A percentile compares a stretch with the other conserved stretches of the same genome.
These are phyloP conservation scores for Yarrowia bubula DNA, from an alignment of 805 yeast genomes.

Conservation along the genomic window DNA sequence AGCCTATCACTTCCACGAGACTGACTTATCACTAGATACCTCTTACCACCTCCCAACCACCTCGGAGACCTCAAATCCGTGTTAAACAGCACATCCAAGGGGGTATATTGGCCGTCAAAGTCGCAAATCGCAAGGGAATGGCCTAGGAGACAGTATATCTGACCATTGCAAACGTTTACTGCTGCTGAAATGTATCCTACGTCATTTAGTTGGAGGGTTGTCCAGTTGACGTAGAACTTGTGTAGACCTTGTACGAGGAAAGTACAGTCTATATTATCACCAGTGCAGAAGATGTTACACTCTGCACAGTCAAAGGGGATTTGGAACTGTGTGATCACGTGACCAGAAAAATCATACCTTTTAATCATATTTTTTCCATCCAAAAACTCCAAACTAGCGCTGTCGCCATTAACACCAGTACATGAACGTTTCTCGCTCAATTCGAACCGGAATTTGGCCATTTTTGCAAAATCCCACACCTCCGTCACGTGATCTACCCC, in stretches of 20 bases:
- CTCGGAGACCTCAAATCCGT: not conserved
- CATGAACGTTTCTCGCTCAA: not conserved
- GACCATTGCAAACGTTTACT: not conserved
- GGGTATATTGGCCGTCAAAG: not conserved
- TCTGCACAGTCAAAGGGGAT: not conserved
- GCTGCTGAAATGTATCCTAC: slow-evolving; percentile 1
- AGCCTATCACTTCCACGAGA: not conserved
- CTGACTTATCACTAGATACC: not conserved
- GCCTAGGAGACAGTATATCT: not conserved
- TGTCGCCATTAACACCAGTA: not conserved
- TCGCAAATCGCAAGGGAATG: not conserved
- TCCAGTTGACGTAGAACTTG: slow-evolving; percentile 7
- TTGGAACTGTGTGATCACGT: not conserved
- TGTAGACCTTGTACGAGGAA: not conserved
- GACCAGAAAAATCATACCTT: not conserved
- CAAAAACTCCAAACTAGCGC: not conserved
- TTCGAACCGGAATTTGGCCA: not conserved
- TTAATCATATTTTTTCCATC: not conserved
- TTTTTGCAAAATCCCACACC: not conserved
- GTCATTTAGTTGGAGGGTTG: not conserved
- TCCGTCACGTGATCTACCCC: not conserved
- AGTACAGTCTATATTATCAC: not conserved
- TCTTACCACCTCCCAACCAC: not conserved
- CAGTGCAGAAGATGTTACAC: not conserved
- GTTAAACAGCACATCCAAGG: not conserved